Evolutionary conservation across 768 basidiomycete genomes (phyloP).

Genomic region (Russula emetica): DNA sequence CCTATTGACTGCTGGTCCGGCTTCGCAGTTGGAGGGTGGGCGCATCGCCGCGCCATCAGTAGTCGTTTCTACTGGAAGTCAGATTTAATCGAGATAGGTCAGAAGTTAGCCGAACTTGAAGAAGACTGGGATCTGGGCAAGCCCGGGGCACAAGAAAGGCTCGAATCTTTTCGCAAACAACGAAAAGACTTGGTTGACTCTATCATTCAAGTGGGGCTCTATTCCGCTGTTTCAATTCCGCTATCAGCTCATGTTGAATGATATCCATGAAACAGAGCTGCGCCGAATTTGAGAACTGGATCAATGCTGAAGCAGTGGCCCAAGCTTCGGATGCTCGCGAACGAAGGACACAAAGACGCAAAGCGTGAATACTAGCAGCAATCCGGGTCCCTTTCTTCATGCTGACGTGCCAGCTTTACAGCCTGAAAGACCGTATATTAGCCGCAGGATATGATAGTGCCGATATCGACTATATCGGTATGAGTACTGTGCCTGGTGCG

Average conservation of each 20-base stretch:
- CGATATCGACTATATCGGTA: conserved; percentile 16
- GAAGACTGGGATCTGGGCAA: conserved; percentile 12
- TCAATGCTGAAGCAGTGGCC: neutral
- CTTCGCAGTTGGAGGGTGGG: conserved; percentile 24
- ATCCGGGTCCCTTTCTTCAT: neutral
- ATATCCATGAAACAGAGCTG: conserved; percentile 15
- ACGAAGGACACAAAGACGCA: conserved; percentile 1
- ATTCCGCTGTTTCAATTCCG: neutral
- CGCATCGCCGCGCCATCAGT: conserved; percentile 16
- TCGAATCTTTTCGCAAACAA: conserved; percentile 19
- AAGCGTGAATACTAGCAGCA: conserved; percentile 11
- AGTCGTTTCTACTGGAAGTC: conserved; percentile 26
- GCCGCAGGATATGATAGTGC: conserved; percentile 16
- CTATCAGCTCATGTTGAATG: neutral
- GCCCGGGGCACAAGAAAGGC: conserved; percentile 12
- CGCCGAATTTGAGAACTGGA: conserved; percentile 20
- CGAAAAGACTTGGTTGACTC: conserved; percentile 14
- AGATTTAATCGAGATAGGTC: conserved; percentile 15
- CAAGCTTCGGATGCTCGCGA: neutral
- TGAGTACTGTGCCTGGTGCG: conserved; percentile 5
- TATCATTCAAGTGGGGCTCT: conserved; percentile 9
- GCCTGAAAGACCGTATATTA: conserved; percentile 14
- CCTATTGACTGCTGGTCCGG: neutral
- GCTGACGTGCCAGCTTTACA: conserved; percentile 1
- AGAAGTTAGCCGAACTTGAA: conserved; percentile 13